Percentiles rank a stretch among this genome's conserved stretches.
Evolutionary conservation across 2,329 filamentous ascomycete genomes (phyloP).

Genomic region (Emmonsiellopsis sp.): DNA sequence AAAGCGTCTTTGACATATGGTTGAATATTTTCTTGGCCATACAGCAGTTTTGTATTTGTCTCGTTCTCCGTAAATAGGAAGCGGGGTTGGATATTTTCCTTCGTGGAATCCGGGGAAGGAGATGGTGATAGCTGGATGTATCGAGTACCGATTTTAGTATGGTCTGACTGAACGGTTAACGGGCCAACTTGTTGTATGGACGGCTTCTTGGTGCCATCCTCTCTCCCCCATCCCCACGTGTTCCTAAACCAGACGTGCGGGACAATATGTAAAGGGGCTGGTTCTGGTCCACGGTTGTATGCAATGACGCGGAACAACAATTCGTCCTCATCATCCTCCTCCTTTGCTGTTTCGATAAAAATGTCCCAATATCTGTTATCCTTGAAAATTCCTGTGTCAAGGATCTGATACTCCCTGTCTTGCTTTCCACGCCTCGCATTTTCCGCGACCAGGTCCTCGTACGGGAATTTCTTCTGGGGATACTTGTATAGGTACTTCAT

Average conservation of each 20-base stretch:
- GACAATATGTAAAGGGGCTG: slow-evolving; percentile 84
- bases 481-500: slow-evolving; percentile 99
- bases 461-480: slow-evolving; percentile 83
- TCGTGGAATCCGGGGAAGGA: slow-evolving; percentile 68
- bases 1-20: slow-evolving; percentile 93
- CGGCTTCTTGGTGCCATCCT: slow-evolving; percentile 67
- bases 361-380: slow-evolving; percentile 95
- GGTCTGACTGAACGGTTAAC: slow-evolving; percentile 65
- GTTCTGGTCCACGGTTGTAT: slow-evolving; percentile 88
- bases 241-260: slow-evolving; percentile 97
- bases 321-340: slow-evolving; percentile 83
- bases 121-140: slow-evolving; percentile 83
- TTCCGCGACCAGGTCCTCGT: slow-evolving; percentile 75
- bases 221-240: slow-evolving; percentile 90
- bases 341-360: slow-evolving; percentile 92
- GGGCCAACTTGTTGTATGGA: slow-evolving; percentile 59
- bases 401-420: slow-evolving; percentile 83
- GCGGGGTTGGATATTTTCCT: slow-evolving; percentile 75
- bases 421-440: slow-evolving; percentile 67
- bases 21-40: slow-evolving; percentile 66
- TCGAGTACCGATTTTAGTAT: slow-evolving; percentile 70
- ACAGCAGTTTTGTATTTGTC: slow-evolving; percentile 73
- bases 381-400: slow-evolving; percentile 81
- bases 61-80: slow-evolving; percentile 94
- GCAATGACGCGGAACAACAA: slow-evolving; percentile 89